These are phyloP conservation scores for Beauveria scarabaeidicola DNA, from an alignment of 2,329 filamentous ascomycete genomes.

Conservation along the genomic window DNA sequence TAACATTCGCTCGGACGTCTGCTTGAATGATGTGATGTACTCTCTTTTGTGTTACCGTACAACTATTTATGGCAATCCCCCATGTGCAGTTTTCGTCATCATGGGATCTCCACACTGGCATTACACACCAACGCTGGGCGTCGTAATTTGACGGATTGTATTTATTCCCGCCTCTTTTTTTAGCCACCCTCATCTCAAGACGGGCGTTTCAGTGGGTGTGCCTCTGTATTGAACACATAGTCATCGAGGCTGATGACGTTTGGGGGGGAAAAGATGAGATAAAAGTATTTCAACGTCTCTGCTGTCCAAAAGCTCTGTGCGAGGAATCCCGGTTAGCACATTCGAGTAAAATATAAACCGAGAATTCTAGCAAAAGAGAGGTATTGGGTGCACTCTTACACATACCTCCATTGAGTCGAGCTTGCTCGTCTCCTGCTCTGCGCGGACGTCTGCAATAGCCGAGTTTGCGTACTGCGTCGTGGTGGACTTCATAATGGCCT, in stretches of 20 bases:
- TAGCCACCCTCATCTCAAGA: background rate
- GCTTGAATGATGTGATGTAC: background rate
- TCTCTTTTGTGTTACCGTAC: background rate
- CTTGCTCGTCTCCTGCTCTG: constrained; percentile 39
- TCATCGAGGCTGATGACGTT: constrained; percentile 51
- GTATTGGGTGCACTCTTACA: constrained; percentile 1
- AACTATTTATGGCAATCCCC: background rate
- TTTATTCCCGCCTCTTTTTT: background rate
- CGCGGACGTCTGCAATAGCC: constrained; percentile 58
- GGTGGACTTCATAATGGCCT: constrained; percentile 52
- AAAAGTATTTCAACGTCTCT: constrained; percentile 61
- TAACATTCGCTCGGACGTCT: too few relatives aligned
- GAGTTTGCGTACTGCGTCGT: constrained; percentile 55
- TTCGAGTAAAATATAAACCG: background rate
- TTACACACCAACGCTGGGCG: background rate
- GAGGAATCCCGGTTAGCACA: background rate
- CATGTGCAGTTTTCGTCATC: background rate
- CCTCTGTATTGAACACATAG: constrained; percentile 53
- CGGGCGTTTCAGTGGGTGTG: constrained; percentile 38
- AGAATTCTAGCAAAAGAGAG: background rate
- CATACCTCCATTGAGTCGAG: constrained; percentile 55
- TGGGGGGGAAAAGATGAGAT: constrained; percentile 52
- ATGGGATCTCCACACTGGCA: background rate
- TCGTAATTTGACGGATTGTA: background rate
- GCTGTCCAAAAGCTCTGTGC: constrained; percentile 59